Evolutionary conservation across 2,329 filamentous ascomycete species (phyloP), one percentile per base, ranked within the genome.

Genomic region (Cadophora gregata): DNA sequence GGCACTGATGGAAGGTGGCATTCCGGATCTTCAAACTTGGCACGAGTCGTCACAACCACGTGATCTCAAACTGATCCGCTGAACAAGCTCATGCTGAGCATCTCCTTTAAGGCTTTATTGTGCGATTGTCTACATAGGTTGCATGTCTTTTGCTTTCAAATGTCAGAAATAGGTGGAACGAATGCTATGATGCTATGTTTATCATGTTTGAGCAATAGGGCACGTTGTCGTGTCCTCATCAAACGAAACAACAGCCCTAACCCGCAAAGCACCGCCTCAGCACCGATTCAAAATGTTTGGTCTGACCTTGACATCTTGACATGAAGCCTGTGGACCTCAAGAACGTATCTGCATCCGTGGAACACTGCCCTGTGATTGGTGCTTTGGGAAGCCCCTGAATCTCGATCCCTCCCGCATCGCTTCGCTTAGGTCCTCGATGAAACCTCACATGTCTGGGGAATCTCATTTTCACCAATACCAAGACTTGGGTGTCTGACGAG

Each of bases 391-490:
- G 55, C 36, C 45, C 36, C 53, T 64, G 55, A 50, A 50, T 47
- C 62, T 61, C 45, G 63, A 61, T 58, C 51, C 19, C 42, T 63
- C 55, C n/a, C n/a, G 51, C 21, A 33, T 65, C 64, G 61, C 68
- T 65, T 71, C 67, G 70, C 60, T 67, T 53, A 59, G 61, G 58
- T 29, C 60, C 62, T 63, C 31, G 45, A 53, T 73, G 72, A 72
- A 72, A 73, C 70, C 61, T 48, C 48, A 33, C 38, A 51, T 63
- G 70, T 73, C 53, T 65, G 62, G 48, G 51, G 59, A 64, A 53
- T 56, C 59, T 68, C 63, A 67, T 51, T 65, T 42, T 58, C 55
- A 38, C 65, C 47, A 47, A 61, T 53, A 61, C 64, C 62, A 61
- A 64, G 64, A 53, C 51, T 62, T 60, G 51, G 47, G 56, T 67